A percentile compares a stretch with the other conserved stretches of the same genome.
Conservation (phyloP, 2,329 filamentous ascomycete species). For the Cercospora sp. region DNA sequence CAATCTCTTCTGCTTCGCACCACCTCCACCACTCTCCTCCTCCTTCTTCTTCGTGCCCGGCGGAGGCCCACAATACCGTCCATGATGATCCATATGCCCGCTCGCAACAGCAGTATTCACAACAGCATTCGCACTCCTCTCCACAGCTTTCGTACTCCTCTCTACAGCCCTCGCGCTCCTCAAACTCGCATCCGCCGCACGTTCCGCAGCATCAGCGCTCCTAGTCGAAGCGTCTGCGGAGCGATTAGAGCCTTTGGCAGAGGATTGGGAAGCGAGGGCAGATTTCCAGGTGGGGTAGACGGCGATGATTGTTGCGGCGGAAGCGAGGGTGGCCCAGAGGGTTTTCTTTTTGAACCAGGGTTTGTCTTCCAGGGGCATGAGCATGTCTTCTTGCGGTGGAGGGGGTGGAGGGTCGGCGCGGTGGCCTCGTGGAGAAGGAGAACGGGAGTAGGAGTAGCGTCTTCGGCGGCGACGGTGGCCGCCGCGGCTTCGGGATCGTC, state of each 20-base stretch:
- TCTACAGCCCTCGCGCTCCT: constrained; percentile 18
- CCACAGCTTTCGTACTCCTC: constrained; percentile 21
- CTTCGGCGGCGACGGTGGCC: not conserved
- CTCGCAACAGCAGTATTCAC: constrained; percentile 27
- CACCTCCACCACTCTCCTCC: constrained; percentile 1
- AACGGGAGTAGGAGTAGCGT: constrained; percentile 16
- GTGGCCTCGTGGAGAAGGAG: not conserved
- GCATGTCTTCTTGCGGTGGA: constrained; percentile 2
- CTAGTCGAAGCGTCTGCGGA: constrained; percentile 19
- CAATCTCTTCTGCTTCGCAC: not conserved
- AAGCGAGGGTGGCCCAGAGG: constrained; percentile 27
- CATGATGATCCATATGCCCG: constrained; percentile 28
- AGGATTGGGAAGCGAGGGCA: constrained; percentile 15
- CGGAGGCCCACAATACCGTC: constrained; percentile 22
- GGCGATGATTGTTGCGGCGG: constrained; percentile 24
- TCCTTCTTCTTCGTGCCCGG: constrained; percentile 10
- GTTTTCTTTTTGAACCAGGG: constrained; percentile 31
- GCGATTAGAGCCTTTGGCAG: constrained; percentile 20
- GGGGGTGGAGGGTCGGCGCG: not conserved
- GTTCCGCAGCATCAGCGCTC: constrained; percentile 21
- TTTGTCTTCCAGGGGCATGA: constrained; percentile 17
- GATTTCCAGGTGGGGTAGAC: constrained; percentile 21
- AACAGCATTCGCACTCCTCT: constrained; percentile 23
- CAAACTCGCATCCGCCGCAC: constrained; percentile 15
- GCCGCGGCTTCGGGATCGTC: constrained; percentile 5